A percentile compares a stretch with the other conserved stretches of the same genome.
Evolutionary conservation across 352 stramenopile species (phyloP).

Genomic region (Globisporangium middletonii): DNA sequence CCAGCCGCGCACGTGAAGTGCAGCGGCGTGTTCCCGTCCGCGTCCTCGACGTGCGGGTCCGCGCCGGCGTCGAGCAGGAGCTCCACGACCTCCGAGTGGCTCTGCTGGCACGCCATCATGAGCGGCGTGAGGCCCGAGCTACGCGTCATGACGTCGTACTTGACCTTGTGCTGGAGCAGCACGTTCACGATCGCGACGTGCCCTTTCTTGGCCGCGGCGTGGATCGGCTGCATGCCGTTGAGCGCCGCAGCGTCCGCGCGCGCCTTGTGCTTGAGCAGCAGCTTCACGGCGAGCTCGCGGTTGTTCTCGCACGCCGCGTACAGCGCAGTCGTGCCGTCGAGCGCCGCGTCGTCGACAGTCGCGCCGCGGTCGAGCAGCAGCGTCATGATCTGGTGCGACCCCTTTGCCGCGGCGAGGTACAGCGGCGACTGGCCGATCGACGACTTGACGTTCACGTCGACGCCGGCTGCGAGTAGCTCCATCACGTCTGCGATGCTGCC

Average conservation of each 20-base stretch:
- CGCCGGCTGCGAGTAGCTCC: constrained; percentile 53
- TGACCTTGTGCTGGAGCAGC: constrained; percentile 35
- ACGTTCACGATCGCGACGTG: constrained; percentile 34
- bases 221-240: constrained; percentile 52
- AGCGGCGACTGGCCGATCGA: constrained; percentile 47
- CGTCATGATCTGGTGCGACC: constrained; percentile 54
- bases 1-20: constrained; percentile 71
- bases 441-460: constrained; percentile 45
- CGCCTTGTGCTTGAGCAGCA: constrained; percentile 60
- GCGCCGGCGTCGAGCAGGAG: constrained; percentile 63
- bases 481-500: constrained; percentile 51
- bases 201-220: constrained; percentile 56
- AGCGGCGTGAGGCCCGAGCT: constrained; percentile 51
- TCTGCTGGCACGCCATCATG: constrained; percentile 57
- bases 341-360: constrained; percentile 40
- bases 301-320: constrained; percentile 60
- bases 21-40: constrained; percentile 74
- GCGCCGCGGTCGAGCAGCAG: constrained; percentile 68
- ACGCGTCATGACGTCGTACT: constrained; percentile 41
- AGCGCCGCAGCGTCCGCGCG: constrained; percentile 28
- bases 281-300: constrained; percentile 40
- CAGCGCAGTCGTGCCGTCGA: constrained; percentile 48
- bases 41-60: constrained; percentile 71
- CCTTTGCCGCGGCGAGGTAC: constrained; percentile 49
- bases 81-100: constrained; percentile 59